Evolutionary conservation across 2,329 filamentous ascomycete genomes (phyloP).

Genomic region (Epichloe coenophiala): DNA sequence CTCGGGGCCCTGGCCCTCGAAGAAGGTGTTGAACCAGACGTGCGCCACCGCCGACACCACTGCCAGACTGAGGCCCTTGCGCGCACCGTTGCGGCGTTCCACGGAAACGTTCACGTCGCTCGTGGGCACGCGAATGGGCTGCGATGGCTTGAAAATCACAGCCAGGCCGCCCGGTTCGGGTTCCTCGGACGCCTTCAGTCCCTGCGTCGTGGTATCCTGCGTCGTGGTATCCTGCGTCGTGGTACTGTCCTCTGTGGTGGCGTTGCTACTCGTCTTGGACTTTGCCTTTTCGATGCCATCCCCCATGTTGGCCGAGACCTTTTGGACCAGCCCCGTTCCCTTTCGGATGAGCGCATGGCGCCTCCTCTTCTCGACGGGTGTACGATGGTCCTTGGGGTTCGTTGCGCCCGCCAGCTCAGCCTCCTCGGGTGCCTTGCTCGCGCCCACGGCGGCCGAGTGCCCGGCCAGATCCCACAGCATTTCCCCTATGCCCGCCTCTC

Average conservation of each 20-base stretch:
- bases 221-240: not conserved
- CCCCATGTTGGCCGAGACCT: conserved; percentile 12
- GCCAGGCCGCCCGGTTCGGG: conserved; percentile 50
- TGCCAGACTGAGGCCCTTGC: conserved; percentile 64
- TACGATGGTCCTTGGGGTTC: not conserved
- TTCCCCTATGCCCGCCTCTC: conserved; percentile 34
- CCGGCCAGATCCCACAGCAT: conserved; percentile 39
- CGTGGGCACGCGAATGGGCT: conserved; percentile 57
- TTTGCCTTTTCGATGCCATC: conserved; percentile 12
- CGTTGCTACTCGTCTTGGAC: conserved; percentile 7
- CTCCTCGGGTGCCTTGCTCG: conserved; percentile 3
- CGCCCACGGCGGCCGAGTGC: no score
- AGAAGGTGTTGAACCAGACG: conserved; percentile 93
- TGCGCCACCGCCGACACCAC: conserved; percentile 91
- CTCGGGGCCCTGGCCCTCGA: conserved; percentile 70
- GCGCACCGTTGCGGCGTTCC: conserved; percentile 70
- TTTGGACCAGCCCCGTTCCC: conserved; percentile 21
- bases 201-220: not conserved
- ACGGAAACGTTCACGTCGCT: conserved; percentile 86
- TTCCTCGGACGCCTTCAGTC: conserved; percentile 10
- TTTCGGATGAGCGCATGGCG: conserved; percentile 15
- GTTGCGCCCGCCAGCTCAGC: conserved; percentile 18
- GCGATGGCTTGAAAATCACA: conserved; percentile 63
- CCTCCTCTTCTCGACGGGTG: conserved; percentile 6
- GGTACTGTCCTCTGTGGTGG: conserved; percentile 5